Evolutionary conservation across 192 early-diverging fungal genomes (phyloP).

Genomic region (Chytriomyces confervae): DNA sequence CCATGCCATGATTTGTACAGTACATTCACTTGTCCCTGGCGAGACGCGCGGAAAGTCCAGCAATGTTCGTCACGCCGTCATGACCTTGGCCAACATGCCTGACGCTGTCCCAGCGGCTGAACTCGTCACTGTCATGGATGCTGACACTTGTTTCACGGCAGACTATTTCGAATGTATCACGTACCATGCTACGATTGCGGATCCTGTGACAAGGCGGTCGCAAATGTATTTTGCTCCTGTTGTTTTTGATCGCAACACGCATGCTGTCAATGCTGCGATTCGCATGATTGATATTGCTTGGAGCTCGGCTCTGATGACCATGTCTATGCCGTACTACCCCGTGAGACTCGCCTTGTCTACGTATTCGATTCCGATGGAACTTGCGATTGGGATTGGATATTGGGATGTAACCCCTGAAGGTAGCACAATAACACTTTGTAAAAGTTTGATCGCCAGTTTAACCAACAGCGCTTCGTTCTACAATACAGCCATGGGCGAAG

Average conservation of each 20-base stretch:
- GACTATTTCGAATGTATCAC: slow-evolving; percentile 48
- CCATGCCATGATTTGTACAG: slow-evolving; percentile 53
- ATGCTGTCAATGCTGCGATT: slow-evolving; percentile 56
- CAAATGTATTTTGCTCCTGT: slow-evolving; percentile 31
- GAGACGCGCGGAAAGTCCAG: slow-evolving; percentile 62
- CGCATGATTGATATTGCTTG: slow-evolving; percentile 58
- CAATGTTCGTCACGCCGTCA: slow-evolving; percentile 56
- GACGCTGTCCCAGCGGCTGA: slow-evolving; percentile 42
- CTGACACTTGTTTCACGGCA: slow-evolving; percentile 60
- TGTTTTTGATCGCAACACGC: slow-evolving; percentile 55
- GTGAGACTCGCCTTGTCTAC: slow-evolving; percentile 57
- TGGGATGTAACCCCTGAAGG: slow-evolving; percentile 59
- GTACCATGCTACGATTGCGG: background rate
- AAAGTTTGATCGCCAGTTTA: too few relatives aligned
- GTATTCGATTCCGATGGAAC: slow-evolving; percentile 56
- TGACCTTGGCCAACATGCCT: slow-evolving; percentile 55
- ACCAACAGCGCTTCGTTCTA: too few relatives aligned
- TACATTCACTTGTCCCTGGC: slow-evolving; percentile 49
- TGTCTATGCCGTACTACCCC: slow-evolving; percentile 48
- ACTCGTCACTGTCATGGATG: slow-evolving; percentile 60
- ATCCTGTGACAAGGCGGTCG: background rate
- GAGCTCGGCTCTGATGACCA: slow-evolving; percentile 60
- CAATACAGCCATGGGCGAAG: slow-evolving; percentile 56
- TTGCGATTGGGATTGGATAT: slow-evolving; percentile 57
- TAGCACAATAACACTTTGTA: too few relatives aligned